phyloP scores from a whole-genome alignment of 495 filamentous ascomycete genomes.

The Platismatia glauca region DNA sequence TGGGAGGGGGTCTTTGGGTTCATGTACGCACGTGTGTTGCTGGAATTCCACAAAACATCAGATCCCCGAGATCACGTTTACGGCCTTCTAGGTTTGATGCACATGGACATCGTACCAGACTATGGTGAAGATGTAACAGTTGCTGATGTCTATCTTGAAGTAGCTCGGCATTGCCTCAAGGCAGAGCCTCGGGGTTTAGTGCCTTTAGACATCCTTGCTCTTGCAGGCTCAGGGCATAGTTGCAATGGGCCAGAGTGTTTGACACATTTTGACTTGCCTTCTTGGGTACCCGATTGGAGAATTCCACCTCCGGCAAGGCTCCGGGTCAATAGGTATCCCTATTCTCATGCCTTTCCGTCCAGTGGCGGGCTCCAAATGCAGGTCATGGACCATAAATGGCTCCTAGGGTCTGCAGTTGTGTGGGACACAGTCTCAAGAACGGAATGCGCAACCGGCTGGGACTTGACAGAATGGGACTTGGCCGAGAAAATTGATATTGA shows the following conservation, averaged over 20 bases:
- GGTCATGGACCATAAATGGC: too few relatives aligned
- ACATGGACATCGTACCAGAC: conserved; percentile 5
- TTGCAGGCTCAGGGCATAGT: not conserved
- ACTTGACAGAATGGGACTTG: not conserved
- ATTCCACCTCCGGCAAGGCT: not conserved
- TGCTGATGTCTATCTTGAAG: not conserved
- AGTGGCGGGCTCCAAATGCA: too few relatives aligned
- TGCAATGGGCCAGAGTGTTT: not conserved
- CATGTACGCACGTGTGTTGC: not conserved
- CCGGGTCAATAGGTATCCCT: not conserved
- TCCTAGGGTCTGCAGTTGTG: not conserved
- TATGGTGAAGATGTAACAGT: not conserved
- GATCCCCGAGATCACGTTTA: conserved; percentile 10
- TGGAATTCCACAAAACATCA: not conserved
- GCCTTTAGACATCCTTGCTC: not conserved
- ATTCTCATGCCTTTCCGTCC: not conserved
- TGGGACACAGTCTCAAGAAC: not conserved
- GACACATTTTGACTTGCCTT: not conserved
- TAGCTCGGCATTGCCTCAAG: not conserved
- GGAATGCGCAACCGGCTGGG: not conserved
- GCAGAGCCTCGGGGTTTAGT: not conserved
- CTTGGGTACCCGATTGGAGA: not conserved
- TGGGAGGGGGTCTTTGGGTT: not conserved
- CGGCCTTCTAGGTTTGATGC: conserved; percentile 1
- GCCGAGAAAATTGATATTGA: not conserved